Conservation (phyloP, 179 eudicot genomes). For the Dionaea muscipula region DNA sequence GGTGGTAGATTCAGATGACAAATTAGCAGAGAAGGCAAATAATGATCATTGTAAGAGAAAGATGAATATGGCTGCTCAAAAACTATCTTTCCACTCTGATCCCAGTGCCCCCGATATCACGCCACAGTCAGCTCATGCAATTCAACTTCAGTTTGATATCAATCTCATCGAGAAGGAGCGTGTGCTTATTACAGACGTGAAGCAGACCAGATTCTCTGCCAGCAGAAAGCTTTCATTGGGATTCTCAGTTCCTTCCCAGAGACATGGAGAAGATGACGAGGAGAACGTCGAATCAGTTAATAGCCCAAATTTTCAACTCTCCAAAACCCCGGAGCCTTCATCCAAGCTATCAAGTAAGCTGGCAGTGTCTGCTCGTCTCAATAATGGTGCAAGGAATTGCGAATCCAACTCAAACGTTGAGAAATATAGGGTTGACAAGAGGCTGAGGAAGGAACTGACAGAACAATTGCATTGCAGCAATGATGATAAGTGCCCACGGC, state of each 20-base stretch:
- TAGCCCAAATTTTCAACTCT: slow-evolving; percentile 1
- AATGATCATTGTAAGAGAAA: not conserved
- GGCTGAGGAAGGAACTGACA: slow-evolving; percentile 8
- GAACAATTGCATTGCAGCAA: not conserved
- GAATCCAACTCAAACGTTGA: not conserved
- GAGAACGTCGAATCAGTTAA: slow-evolving; percentile 16
- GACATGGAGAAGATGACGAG: slow-evolving; percentile 13
- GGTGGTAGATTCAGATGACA: too few species aligned
- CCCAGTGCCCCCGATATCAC: not conserved
- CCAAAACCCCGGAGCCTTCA: slow-evolving; percentile 1
- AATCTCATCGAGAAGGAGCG: not conserved
- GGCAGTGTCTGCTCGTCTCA: not conserved
- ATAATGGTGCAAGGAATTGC: not conserved
- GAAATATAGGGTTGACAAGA: not conserved
- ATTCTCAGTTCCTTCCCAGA: slow-evolving; percentile 3
- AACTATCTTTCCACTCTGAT: not conserved
- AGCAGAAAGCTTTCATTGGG: slow-evolving; percentile 17
- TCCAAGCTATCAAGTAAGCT: slow-evolving; percentile 1
- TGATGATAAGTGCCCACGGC: slow-evolving; percentile 13
- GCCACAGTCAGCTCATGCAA: not conserved
- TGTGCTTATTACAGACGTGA: not conserved
- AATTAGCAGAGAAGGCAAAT: too few species aligned
- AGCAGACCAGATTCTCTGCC: slow-evolving; percentile 15
- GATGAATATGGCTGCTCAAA: not conserved
- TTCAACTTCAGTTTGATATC: not conserved